Evolutionary conservation across 2,329 filamentous ascomycete genomes (phyloP), one percentile per base, ranked within the genome.

Genomic region (Aspergillus fumigatiaffinis): DNA sequence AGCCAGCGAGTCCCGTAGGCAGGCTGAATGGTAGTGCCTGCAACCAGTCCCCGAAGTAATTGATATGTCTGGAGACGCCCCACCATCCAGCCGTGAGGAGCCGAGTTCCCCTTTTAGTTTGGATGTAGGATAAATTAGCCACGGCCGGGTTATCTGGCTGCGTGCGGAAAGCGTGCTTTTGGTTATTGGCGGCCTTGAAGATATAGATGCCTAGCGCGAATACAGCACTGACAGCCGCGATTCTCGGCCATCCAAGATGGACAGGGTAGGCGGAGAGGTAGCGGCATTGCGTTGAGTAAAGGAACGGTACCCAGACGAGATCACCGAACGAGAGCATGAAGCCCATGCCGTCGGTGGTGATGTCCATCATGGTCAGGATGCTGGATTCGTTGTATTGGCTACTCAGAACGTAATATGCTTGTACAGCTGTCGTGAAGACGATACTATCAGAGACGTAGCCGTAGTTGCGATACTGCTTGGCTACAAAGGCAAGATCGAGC

Each of bases 241-340:
- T 78, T 17, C 88, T 88, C n/a, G 77, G 61, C 32, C 84, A 78
- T 1, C 91, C 91, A 4, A 96, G 86, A 5, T 85, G 81, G 10
- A 91, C 78, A 0, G 92, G 92, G 71, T 93, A 87, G 5, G 87
- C 81, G 0, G 91, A 83, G 4, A 97, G 84, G 73, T 96, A 96
- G 51, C 89, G 87, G 4, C 88, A 85, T 73, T 95, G 92, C 20
- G 90, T 80, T 5, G 86, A 88, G 79, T 95, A 96, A 57, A 90
- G 82, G 72, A 95, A 95, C 0, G 92, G 92, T 1, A 96, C 83
- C 92, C 92, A 96, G 59, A 88, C 89, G 3, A 96, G 81, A 68
- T 96, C 92, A 57, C 91, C 92, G 71, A 96, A 96, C 2, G 89
- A 79, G 29, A 97, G 82, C 92, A 96, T 96, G 77, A 91, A 90